Conservation (phyloP, 140 eudicot genomes). For the Bidens hawaiensis region DNA sequence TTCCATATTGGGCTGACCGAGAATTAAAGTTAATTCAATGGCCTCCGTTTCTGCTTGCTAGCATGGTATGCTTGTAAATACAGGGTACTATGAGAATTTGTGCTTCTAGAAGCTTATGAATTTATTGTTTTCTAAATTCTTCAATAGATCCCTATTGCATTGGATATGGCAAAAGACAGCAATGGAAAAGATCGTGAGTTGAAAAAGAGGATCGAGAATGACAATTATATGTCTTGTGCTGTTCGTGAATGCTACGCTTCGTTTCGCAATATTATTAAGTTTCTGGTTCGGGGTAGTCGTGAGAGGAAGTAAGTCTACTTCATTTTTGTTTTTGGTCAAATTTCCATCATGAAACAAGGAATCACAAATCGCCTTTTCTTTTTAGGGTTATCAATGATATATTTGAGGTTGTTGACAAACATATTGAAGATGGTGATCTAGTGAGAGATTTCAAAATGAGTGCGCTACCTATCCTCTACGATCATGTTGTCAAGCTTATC, state of each 20-base stretch:
- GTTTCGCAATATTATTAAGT: constrained; percentile 56
- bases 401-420: constrained; percentile 74
- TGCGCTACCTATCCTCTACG: constrained; percentile 81
- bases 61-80: constrained; percentile 58
- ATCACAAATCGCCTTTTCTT: constrained; percentile 1
- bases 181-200: constrained; percentile 85
- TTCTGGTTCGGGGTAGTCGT: constrained; percentile 61
- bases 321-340: constrained; percentile 1
- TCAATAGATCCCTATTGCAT: constrained; percentile 81
- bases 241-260: constrained; percentile 91
- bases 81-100: not conserved
- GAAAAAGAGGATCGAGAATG: constrained; percentile 68
- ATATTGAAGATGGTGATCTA: constrained; percentile 49
- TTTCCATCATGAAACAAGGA: not conserved
- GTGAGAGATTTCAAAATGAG: constrained; percentile 62
- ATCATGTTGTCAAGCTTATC: constrained; percentile 72
- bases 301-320: constrained; percentile 60
- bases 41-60: constrained; percentile 97
- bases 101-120: constrained; percentile 3
- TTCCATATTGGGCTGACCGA: constrained; percentile 97
- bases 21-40: constrained; percentile 80
- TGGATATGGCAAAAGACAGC: constrained; percentile 98
- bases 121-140: not conserved
- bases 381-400: constrained; percentile 74
- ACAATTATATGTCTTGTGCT: constrained; percentile 85